A percentile compares a stretch with the other conserved stretches of the same genome.
Evolutionary conservation across 2,329 filamentous ascomycete species (phyloP).

Genomic region (Lachnellula occidentalis): DNA sequence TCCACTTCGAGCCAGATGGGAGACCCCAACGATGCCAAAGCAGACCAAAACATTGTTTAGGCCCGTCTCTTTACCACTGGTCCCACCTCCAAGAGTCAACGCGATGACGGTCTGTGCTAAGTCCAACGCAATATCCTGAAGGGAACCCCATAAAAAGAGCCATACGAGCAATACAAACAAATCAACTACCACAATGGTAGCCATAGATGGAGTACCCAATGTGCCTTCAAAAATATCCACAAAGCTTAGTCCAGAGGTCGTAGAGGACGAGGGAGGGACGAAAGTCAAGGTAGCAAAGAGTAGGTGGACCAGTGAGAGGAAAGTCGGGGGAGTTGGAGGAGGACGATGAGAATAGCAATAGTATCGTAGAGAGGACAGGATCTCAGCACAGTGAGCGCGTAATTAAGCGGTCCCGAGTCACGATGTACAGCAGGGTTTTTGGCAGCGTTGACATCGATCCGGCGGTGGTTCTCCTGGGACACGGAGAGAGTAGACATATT

Average conservation of each 20-base stretch:
- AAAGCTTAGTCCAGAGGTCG: constrained; percentile 65
- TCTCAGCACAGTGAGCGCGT: constrained; percentile 80
- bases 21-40: constrained; percentile 54
- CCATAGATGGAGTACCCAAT: constrained; percentile 77
- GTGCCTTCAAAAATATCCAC: constrained; percentile 89
- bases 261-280: constrained; percentile 75
- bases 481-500: constrained; percentile 36
- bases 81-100: constrained; percentile 80
- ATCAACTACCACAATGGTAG: constrained; percentile 80
- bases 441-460: constrained; percentile 65
- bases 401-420: constrained; percentile 66
- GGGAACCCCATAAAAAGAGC: constrained; percentile 80
- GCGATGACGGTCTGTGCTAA: constrained; percentile 91
- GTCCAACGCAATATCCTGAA: constrained; percentile 84
- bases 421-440: constrained; percentile 65
- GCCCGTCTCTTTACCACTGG: constrained; percentile 60
- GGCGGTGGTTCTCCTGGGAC: constrained; percentile 49
- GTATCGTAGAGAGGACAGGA: constrained; percentile 91
- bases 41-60: constrained; percentile 68
- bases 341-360: constrained; percentile 90
- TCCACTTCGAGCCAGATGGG: constrained; percentile 27
- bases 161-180: constrained; percentile 76
- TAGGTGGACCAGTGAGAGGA: constrained; percentile 83
- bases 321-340: constrained; percentile 88
- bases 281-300: constrained; percentile 91